These are phyloP conservation scores for Eruca vesicaria DNA, from an alignment of 441 rosid genomes.

Conservation along the genomic window DNA sequence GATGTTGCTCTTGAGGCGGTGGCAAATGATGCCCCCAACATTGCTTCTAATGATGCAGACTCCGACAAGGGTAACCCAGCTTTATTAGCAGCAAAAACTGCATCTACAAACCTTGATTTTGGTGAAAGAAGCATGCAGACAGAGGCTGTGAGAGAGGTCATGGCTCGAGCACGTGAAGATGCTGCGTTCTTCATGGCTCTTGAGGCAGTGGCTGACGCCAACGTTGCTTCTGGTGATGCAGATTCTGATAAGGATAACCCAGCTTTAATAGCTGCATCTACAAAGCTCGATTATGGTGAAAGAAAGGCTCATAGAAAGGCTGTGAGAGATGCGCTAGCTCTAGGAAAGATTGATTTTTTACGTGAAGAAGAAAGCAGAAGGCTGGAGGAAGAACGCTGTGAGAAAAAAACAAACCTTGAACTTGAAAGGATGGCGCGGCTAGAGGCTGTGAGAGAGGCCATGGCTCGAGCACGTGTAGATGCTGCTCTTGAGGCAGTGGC, in stretches of 20 bases:
- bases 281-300: background rate
- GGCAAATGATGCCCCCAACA: background rate
- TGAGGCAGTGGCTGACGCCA: background rate
- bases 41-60: background rate
- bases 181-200: no score
- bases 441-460: no score
- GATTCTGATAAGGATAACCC: background rate
- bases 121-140: background rate
- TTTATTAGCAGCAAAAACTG: background rate
- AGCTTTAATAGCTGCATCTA: background rate
- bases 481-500: no score
- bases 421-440: no score
- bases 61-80: background rate
- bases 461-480: no score
- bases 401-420: no score
- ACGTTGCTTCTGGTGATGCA: background rate
- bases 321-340: background rate
- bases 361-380: background rate
- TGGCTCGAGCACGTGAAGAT: no score
- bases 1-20: no score
- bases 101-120: background rate
- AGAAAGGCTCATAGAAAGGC: background rate
- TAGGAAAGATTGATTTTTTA: background rate
- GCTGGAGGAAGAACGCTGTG: background rate
- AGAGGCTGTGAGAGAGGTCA: no score